phyloP scores from a whole-genome alignment of 2,329 filamentous ascomycete species.

The Zelopaecilomyces penicillatus region DNA sequence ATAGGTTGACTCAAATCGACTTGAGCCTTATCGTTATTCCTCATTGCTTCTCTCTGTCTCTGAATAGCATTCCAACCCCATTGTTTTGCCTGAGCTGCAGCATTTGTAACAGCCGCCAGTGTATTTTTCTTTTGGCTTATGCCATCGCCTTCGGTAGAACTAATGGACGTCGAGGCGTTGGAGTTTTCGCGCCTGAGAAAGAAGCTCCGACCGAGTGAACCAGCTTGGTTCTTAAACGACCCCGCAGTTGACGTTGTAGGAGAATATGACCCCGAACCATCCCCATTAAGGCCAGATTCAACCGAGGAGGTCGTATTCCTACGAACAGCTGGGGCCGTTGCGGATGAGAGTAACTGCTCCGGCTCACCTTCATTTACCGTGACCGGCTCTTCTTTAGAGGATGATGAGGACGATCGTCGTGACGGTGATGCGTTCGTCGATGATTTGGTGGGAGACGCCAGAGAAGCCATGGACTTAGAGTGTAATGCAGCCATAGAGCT shows the following conservation, averaged over 20 bases:
- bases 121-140: conserved; percentile 38
- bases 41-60: conserved; percentile 36
- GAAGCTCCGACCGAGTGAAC: conserved; percentile 30
- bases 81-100: conserved; percentile 46
- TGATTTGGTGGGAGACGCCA: conserved; percentile 29
- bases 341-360: conserved; percentile 17
- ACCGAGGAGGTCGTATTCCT: conserved; percentile 32
- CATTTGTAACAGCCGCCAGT: conserved; percentile 46
- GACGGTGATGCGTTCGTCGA: conserved; percentile 27
- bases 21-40: conserved; percentile 21
- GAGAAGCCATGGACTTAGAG: conserved; percentile 47
- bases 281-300: conserved; percentile 19
- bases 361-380: conserved; percentile 27
- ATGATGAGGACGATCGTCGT: conserved; percentile 33
- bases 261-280: conserved; percentile 16
- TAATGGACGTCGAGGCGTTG: conserved; percentile 26
- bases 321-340: conserved; percentile 13
- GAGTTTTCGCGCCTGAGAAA: conserved; percentile 32
- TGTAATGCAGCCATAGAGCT: conserved; percentile 61
- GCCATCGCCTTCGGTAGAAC: conserved; percentile 24
- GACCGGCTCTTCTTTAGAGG: conserved; percentile 36
- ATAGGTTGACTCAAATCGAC: conserved; percentile 59
- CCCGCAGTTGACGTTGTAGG: conserved; percentile 24
- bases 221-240: conserved; percentile 33
- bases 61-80: conserved; percentile 53